Percentiles rank a stretch among this genome's conserved stretches.
Conservation (phyloP, 371 early-diverging fungal species). For the Rhizoclosmatium hyalinum region DNA sequence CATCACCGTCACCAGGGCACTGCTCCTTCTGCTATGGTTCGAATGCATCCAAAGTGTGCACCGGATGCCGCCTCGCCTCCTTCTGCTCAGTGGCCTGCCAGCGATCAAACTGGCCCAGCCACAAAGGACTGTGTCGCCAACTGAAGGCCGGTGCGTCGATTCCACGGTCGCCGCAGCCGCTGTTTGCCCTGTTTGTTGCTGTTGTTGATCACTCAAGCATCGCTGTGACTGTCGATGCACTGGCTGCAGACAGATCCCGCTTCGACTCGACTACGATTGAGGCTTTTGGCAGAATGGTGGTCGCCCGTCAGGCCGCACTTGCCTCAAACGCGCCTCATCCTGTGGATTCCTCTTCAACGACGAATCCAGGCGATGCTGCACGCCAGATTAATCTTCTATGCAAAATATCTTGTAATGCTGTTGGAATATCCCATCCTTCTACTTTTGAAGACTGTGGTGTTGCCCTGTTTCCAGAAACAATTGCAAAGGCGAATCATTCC, state of each 20-base stretch:
- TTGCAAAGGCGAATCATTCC: slow-evolving; percentile 9
- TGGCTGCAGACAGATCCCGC: neutral
- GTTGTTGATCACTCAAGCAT: neutral
- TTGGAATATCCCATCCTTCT: neutral
- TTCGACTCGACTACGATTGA: neutral
- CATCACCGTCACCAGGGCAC: neutral
- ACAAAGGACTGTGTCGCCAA: slow-evolving; percentile 15
- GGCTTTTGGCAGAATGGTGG: neutral
- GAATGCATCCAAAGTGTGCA: neutral
- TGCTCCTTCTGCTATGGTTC: neutral
- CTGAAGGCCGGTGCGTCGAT: neutral
- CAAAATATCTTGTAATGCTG: slow-evolving; percentile 11
- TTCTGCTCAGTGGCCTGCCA: slow-evolving; percentile 19
- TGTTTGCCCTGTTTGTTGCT: neutral
- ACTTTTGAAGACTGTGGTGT: slow-evolving; percentile 11
- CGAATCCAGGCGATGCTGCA: neutral
- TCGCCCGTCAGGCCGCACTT: neutral
- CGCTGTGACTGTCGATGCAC: neutral
- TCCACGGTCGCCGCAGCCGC: neutral
- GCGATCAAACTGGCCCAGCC: slow-evolving; percentile 17
- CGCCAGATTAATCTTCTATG: slow-evolving; percentile 4
- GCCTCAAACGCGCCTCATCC: neutral
- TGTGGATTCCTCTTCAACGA: neutral
- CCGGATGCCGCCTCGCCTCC: slow-evolving; percentile 13
- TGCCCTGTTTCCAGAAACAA: slow-evolving; percentile 7